Base-by-base conservation (phyloP, 495 filamentous ascomycete species). In the Diplogelasinospora grovesii region DNA sequence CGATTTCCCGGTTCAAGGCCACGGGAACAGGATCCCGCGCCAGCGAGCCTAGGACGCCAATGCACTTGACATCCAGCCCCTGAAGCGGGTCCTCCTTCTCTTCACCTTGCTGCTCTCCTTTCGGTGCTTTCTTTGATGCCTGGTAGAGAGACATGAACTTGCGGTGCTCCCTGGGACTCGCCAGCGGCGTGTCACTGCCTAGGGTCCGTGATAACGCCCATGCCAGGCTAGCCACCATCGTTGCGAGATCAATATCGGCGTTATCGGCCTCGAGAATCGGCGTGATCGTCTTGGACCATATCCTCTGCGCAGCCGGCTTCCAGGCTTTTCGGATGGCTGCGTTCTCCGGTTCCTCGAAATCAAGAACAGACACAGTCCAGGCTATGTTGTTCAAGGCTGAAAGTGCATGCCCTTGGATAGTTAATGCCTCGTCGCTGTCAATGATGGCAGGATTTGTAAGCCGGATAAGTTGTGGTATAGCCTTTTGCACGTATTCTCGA, bases 81-180 rank as follows among this genome's bases (percentile, higher is more conserved):
- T 73, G 65, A 39, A 77, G 70, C 19, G 71, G 63, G 43, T 77
- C 74, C 11, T 49, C 42, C 7, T 47, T 36, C 13, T 52, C 41
- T 6, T 57, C 52, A 4, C 45, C 53, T 21, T 41, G 38, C 11
- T 53, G 48, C n/a, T 43, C 16, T 22, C 38, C 18, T 35, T 29
- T 18, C 31, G 8, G 41, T 36, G 6, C 66, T 43, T 31, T 53
- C 41, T 62, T 67, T 36, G 75, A 68, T 11, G 72, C 74, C 28
- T 74, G 68, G 47, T 79, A 79, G 25, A 82, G 64, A 22, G 74
- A 62, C 39, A 82, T 77, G 50, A 82, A 81, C 35, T 70, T 75
- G 39, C 67, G 63, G 24, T 74, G 74, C 48, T 77, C 69, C 10
- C 59, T 63, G 18, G 53, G 60, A 16, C 57, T 45, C 8, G 76